Evolutionary conservation across 192 early-diverging fungal species (phyloP), one percentile per base, ranked within the genome.

Genomic region (Rhizoclosmatium globosum): DNA sequence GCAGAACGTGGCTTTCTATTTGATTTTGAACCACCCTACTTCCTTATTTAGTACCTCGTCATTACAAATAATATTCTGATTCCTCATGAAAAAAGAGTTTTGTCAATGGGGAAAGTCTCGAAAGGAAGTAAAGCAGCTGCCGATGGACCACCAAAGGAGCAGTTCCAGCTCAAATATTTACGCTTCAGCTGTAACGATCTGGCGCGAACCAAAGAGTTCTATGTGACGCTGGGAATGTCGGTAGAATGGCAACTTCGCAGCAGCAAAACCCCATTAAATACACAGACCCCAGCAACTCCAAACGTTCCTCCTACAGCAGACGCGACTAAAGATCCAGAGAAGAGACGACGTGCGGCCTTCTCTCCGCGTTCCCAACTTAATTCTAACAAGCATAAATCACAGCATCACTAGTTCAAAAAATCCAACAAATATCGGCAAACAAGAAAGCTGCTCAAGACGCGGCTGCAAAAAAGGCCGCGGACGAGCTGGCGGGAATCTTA

Each of bases 201-300:
- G 4, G 41, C 61, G 11, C 60, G 65, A 3, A 74, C 79, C n/a
- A 71, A 74, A 44, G 82, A 83, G 44, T 80, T 70, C 64, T 75
- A 76, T 42, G 17, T 77, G 13, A 31, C 9, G 2, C 60, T 76
- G 17, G 78, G 67, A 44, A 71, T 78, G 82, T 48, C 31, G 11
- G 61, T 80, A 2, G 79, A 80, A 39, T 80, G 65, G 62, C 79
- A 80, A 53, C 66, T 43, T 9, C 15, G 66, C 21, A 43, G 38
- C 1, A 68, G 39, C 21, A 68, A 71, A 17, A 71, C 15, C 69
- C 13, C 69, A 23, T 7, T 42, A 43, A 44, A 4, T 7, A 44
- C 21, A 3, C 15, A 48, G 3, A 56, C 17, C 7, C 6, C 45
- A 21, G 17, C 47, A 17, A 38, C 69, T 17, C 69, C 21, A 38